Conservation (phyloP, 257 asterid genomes). For the Penstemon newberryi region DNA sequence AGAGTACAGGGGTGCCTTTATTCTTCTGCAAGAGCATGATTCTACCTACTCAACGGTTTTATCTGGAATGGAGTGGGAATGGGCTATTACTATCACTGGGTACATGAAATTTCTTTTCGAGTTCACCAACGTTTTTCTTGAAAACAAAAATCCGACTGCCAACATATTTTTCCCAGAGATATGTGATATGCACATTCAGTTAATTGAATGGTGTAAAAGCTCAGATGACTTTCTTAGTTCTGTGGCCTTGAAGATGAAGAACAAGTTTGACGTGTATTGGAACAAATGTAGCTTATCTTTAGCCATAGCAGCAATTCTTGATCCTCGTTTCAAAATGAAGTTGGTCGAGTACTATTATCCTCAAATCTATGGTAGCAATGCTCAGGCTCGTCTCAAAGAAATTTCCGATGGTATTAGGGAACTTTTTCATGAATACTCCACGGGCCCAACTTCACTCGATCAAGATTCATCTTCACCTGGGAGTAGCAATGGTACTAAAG, state of each 20-base stretch:
- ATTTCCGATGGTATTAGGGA: slow-evolving; percentile 64
- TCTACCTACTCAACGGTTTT: slow-evolving; percentile 54
- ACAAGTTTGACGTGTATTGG: slow-evolving; percentile 81
- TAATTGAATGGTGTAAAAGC: slow-evolving; percentile 84
- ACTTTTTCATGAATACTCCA: slow-evolving; percentile 70
- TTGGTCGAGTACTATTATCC: slow-evolving; percentile 79
- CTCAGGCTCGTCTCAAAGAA: slow-evolving; percentile 59
- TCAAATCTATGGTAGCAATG: slow-evolving; percentile 64
- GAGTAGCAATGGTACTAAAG: slow-evolving; percentile 57
- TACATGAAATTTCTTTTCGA: slow-evolving; percentile 71
- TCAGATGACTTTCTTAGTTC: slow-evolving; percentile 70
- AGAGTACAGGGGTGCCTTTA: slow-evolving; percentile 64
- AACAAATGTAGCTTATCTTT: slow-evolving; percentile 67
- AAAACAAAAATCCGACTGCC: slow-evolving; percentile 64
- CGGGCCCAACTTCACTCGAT: slow-evolving; percentile 49
- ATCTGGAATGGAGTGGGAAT: slow-evolving; percentile 85
- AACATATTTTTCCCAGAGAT: slow-evolving; percentile 74
- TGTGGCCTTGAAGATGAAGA: slow-evolving; percentile 73
- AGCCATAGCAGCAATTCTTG: slow-evolving; percentile 83
- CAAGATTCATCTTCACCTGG: slow-evolving; percentile 46
- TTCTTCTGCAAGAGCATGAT: slow-evolving; percentile 62
- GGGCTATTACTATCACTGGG: slow-evolving; percentile 48
- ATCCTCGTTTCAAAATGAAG: slow-evolving; percentile 94
- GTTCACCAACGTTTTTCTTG: slow-evolving; percentile 51
- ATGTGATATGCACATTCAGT: slow-evolving; percentile 79